These are phyloP conservation scores for Sporisorium exsertum DNA, from an alignment of 1,284 basidiomycete species.

Conservation along the genomic window DNA sequence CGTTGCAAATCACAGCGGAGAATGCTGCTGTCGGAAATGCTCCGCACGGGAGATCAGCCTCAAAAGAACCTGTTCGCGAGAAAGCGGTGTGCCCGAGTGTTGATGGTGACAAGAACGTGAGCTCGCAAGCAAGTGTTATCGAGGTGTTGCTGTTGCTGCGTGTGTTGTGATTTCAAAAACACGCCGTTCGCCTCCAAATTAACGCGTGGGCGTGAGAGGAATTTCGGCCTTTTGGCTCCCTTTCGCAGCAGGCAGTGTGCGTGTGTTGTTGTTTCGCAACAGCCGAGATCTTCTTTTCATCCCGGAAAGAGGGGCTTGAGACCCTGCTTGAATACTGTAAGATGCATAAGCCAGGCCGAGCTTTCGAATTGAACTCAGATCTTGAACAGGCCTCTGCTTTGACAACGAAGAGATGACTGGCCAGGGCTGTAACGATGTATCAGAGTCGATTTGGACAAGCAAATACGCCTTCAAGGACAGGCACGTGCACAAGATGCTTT, in stretches of 20 bases:
- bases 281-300: neutral
- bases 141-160: neutral
- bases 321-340: too few species aligned
- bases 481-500: neutral
- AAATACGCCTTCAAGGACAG: neutral
- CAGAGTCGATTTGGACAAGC: too few species aligned
- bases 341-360: too few species aligned
- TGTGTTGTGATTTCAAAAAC: neutral
- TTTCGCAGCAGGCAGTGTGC: constrained; percentile 1
- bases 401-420: too few species aligned
- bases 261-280: constrained; percentile 2
- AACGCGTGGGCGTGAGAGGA: neutral
- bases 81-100: too few species aligned
- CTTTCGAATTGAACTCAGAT: too few species aligned
- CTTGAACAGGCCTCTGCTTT: neutral
- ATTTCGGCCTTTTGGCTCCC: neutral
- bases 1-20: too few species aligned
- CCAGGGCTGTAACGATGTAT: too few species aligned
- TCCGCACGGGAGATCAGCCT: too few species aligned
- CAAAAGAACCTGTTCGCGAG: too few species aligned
- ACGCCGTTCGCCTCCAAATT: neutral
- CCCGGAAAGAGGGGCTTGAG: neutral
- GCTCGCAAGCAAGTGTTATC: too few species aligned
- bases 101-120: neutral
- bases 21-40: too few species aligned